Base-by-base conservation (phyloP, 805 yeast species). In the Candida lessepsii region DNA sequence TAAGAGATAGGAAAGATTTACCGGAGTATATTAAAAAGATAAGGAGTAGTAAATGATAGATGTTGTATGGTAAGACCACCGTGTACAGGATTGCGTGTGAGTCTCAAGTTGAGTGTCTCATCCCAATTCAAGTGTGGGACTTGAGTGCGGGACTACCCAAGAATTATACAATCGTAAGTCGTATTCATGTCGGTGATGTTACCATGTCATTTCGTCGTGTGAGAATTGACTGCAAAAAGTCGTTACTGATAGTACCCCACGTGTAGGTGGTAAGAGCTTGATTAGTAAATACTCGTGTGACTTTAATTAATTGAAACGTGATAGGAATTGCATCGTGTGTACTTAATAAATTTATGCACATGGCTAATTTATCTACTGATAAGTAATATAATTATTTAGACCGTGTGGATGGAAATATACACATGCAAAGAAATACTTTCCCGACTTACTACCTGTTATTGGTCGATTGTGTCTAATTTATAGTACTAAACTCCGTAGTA, bases 1-100 rank as follows among this genome's bases (percentile, higher is more conserved):
- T 84, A 0, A 62, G 96, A 35, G 78, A 84, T 23, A 57, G 90
- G 39, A 84, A 81, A 45, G 96, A 88, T 53, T 78, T 78, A 28
- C 95, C 96, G 1, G 47, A n/a, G 60, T 78, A 46, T 78, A 87
- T 67, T 53, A 78, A 51, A 64, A 77, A 54, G 71, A 81, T 46
- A n/a, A 34, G 24, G 16, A 25, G 17, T 11, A 30, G 9, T 19
- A 16, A 16, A 15, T 4, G n/a, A 15, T 16, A 13, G 23, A 9
- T 6, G 23, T 20, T 20, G 8, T 9, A 20, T 9, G 23, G 23
- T 20, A 9, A 20, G 23, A 20, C 23, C 23, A n/a, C n/a, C n/a
- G n/a, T n/a, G n/a, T n/a, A n/a, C n/a, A n/a, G n/a, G n/a, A n/a
- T n/a, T n/a, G n/a, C n/a, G n/a, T n/a, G n/a, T n/a, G n/a, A 20